Conservation (phyloP, 2,329 filamentous ascomycete species). For the Colletotrichum cereale region DNA sequence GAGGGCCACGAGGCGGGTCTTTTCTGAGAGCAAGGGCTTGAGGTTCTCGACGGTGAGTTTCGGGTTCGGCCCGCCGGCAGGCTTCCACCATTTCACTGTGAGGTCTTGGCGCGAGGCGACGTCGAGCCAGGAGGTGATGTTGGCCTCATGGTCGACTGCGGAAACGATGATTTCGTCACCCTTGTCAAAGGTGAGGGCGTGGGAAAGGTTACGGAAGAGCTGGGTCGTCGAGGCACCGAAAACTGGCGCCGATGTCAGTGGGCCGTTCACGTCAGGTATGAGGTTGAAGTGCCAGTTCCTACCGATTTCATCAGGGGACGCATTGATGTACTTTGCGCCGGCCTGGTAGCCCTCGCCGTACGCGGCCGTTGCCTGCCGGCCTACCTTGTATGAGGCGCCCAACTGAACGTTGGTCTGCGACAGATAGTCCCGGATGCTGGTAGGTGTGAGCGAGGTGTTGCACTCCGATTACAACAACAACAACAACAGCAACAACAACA, state of each 20-base stretch:
- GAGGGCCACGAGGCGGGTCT: conserved; percentile 78
- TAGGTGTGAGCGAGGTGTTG: conserved; percentile 3
- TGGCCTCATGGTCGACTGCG: conserved; percentile 81
- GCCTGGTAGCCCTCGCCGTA: conserved; percentile 73
- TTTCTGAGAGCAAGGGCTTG: conserved; percentile 68
- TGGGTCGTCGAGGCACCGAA: conserved; percentile 82
- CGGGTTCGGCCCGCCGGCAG: conserved; percentile 62
- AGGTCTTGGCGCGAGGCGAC: conserved; percentile 73
- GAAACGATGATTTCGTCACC: conserved; percentile 79
- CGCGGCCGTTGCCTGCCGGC: conserved; percentile 68
- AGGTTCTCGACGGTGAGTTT: conserved; percentile 70
- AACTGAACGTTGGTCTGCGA: conserved; percentile 79
- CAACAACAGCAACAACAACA: background rate
- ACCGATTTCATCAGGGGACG: conserved; percentile 74
- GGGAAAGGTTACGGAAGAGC: conserved; percentile 78
- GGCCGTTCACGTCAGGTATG: background rate
- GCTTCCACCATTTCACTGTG: conserved; percentile 78
- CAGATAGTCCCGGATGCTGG: conserved; percentile 75
- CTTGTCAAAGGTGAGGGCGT: conserved; percentile 62
- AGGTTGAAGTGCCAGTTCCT: conserved; percentile 10
- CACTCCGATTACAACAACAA: background rate
- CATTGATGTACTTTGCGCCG: conserved; percentile 79
- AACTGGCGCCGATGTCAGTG: conserved; percentile 56
- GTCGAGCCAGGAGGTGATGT: conserved; percentile 79
- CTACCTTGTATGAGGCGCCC: conserved; percentile 75